Evolutionary conservation across 306 rosid species (phyloP), one percentile per base, ranked within the genome.

Genomic region (Casuarina cunninghamiana): DNA sequence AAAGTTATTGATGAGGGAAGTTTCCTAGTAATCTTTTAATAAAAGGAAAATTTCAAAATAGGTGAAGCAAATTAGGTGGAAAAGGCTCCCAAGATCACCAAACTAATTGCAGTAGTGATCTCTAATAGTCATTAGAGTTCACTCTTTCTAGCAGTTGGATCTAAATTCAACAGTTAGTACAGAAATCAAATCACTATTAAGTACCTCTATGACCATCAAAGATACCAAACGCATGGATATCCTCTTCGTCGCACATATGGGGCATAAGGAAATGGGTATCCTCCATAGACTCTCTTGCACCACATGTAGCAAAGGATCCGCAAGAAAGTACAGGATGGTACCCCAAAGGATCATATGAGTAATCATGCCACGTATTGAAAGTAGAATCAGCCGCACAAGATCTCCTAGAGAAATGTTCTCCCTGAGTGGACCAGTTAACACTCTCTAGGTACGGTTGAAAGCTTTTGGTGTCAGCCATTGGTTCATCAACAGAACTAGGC

Each of bases 181-280:
- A 38, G 39, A 79, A 37, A 76, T 15, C 63, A 72, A 72, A 79
- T 76, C 60, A 67, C 37, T 44, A 74, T 15, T 78, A 75, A 46
- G 73, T 76, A 91, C 98, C 98, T 86, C 97, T 87, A 82, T 95
- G 96, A 76, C 97, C 98, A 85, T 95, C 97, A 78, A 92, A 95
- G 81, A 93, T 88, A 12, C 97, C 98, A 83, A 92, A 95, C 72
- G 71, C 88, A 91, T 87, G 91, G 74, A 85, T 69, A 77, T 92
- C 90, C 69, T 85, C 77, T 85, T 88, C 90, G 77, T 80, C 74
- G 74, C 87, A 80, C 77, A 91, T 26, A 71, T 79, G 84, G 46
- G 96, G 98, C 74, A 87, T 83, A 75, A 93, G 84, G 76, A 92
- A 92, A 93, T 91, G 93, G 17, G 93, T 85, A 75, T 95, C 98